These are phyloP conservation scores for Diaporthe citrichinensis DNA, from an alignment of 2,329 filamentous ascomycete genomes.

Conservation along the genomic window DNA sequence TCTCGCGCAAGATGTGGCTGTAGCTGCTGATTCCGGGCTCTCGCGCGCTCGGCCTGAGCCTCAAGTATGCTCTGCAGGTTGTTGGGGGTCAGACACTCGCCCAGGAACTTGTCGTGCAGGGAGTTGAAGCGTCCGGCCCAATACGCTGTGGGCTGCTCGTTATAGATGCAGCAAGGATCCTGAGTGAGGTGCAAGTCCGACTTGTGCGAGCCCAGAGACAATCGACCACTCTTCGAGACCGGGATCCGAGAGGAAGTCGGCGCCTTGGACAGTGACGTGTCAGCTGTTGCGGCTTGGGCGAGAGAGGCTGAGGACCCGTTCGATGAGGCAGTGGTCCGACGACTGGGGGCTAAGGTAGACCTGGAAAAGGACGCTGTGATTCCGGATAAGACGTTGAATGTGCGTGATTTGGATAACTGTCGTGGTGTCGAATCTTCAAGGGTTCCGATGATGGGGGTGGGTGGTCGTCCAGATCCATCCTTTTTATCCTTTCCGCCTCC, in stretches of 20 bases:
- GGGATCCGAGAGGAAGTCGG: neutral
- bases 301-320: conserved; percentile 34
- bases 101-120: conserved; percentile 68
- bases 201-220: conserved; percentile 32
- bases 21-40: conserved; percentile 14
- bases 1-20: conserved; percentile 23
- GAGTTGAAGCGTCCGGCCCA: conserved; percentile 75
- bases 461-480: neutral
- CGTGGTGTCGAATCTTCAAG: conserved; percentile 22
- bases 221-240: conserved; percentile 22
- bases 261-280: conserved; percentile 5
- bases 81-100: conserved; percentile 51
- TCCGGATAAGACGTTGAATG: conserved; percentile 37
- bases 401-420: conserved; percentile 35
- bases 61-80: conserved; percentile 45
- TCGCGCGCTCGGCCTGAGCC: conserved; percentile 36
- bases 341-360: conserved; percentile 33
- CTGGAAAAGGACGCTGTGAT: conserved; percentile 38
- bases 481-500: neutral
- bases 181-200: conserved; percentile 40
- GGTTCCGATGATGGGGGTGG: neutral
- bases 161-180: conserved; percentile 52
- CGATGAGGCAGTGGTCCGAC: conserved; percentile 29
- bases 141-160: conserved; percentile 64
- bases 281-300: conserved; percentile 34